Conservation (phyloP, 2,329 filamentous ascomycete genomes). For the Colletotrichum sp. region DNA sequence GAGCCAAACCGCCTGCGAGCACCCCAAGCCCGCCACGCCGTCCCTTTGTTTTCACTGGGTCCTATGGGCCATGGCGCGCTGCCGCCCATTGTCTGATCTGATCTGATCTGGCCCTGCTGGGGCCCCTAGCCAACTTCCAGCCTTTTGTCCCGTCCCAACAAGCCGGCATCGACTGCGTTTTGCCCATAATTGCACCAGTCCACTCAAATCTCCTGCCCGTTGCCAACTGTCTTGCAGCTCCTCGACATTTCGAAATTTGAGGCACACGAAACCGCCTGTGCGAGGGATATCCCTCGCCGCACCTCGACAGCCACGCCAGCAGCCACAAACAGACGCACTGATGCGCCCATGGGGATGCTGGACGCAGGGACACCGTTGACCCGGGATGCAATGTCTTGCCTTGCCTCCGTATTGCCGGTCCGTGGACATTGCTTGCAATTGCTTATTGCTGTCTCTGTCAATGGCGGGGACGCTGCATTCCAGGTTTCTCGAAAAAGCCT, state of each 20-base stretch:
- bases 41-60: background rate
- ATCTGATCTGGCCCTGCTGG: background rate
- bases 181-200: background rate
- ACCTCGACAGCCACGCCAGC: background rate
- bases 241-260: background rate
- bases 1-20: background rate
- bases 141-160: background rate
- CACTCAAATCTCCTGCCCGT: conserved; percentile 7
- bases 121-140: background rate
- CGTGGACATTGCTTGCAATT: background rate
- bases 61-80: background rate
- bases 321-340: conserved; percentile 16
- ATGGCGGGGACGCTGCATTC: background rate
- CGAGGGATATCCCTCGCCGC: background rate
- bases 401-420: background rate
- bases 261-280: conserved; percentile 7
- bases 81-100: background rate
- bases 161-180: background rate
- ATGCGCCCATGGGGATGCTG: background rate
- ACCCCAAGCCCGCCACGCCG: background rate
- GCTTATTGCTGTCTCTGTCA: background rate
- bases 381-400: background rate
- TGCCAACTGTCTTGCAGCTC: background rate
- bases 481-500: background rate
- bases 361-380: background rate